Evolutionary conservation across 2,329 filamentous ascomycete species (phyloP), one percentile per base, ranked within the genome.

Genomic region (Chaetomiaceae sp.): DNA sequence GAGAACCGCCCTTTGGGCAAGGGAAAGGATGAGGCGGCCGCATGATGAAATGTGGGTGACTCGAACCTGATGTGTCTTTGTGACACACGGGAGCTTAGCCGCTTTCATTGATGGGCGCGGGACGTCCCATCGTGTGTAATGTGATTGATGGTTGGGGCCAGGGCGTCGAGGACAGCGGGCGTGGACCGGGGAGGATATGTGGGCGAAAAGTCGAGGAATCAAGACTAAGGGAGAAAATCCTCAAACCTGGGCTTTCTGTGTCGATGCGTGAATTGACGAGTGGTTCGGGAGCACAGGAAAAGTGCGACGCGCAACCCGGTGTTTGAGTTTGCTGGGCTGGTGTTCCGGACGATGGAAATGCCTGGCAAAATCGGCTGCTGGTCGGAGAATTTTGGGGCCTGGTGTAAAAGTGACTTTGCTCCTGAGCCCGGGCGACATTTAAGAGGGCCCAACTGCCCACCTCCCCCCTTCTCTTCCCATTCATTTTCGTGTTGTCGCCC

Each of bases 401-500:
- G 53, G 60, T 63, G 61, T 61, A 55, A 61, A 59, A 63, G 62
- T 62, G 61, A 64, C 62, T 62, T 63, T 51, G 56, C 46, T 60
- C 56, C 53, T 59, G 53, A 61, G 57, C 51, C 54, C 59, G 57
- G 54, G 60, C 56, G 56, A 62, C 60, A 61, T 62, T 61, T 60
- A 63, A 64, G 55, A 62, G 58, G 58, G 53, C 55, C 59, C 62
- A 56, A 60, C 62, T 58, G 53, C 63, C 62, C 62, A 51, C 61
- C 51, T 58, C 39, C 53, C 27, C 57, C 47, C 52, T 29, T 52
- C 33, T 54, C 53, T 52, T 56, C 50, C 45, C 58, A 54, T 45
- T 50, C 60, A 50, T 52, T 54, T 50, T 54, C 36, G 42, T 40
- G 23, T 17, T 36, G 20, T 40, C 29, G 17, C 20, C 3, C 29